phyloP scores from a whole-genome alignment of 2,329 filamentous ascomycete species.

The Cladosporium cucumerinum region DNA sequence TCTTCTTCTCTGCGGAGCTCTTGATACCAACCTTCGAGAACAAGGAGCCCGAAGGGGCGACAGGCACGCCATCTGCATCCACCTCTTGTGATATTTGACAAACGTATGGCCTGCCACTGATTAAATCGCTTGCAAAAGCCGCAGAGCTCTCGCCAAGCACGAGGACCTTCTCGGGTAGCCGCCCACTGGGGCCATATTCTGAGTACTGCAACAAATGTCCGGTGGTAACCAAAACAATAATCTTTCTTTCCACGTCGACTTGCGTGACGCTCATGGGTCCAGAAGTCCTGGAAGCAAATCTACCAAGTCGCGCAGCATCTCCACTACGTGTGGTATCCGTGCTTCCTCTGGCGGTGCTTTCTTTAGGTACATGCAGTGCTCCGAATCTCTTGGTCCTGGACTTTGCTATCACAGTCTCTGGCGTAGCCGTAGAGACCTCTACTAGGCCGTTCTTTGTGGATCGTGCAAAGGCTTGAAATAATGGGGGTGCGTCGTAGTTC shows the following conservation, averaged over 20 bases:
- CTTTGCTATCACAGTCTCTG: slow-evolving; percentile 51
- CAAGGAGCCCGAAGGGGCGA: slow-evolving; percentile 56
- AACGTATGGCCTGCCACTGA: slow-evolving; percentile 77
- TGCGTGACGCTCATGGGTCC: slow-evolving; percentile 9
- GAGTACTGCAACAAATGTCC: slow-evolving; percentile 74
- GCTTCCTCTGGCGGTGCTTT: slow-evolving; percentile 14
- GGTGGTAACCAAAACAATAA: slow-evolving; percentile 67
- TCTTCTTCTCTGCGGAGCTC: slow-evolving; percentile 28
- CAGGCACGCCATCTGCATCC: slow-evolving; percentile 53
- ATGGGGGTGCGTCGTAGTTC: slow-evolving; percentile 56
- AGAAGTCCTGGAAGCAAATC: slow-evolving; percentile 17
- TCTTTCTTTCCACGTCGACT: slow-evolving; percentile 62
- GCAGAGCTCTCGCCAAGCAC: slow-evolving; percentile 71
- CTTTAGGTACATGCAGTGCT: neutral
- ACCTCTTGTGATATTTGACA: slow-evolving; percentile 68
- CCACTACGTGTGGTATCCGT: slow-evolving; percentile 15
- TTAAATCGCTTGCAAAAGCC: slow-evolving; percentile 75
- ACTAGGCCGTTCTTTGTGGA: slow-evolving; percentile 72
- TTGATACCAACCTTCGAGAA: slow-evolving; percentile 64
- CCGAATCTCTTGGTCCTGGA: slow-evolving; percentile 17
- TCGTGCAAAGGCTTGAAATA: slow-evolving; percentile 86
- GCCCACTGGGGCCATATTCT: slow-evolving; percentile 65
- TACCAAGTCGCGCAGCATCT: slow-evolving; percentile 20
- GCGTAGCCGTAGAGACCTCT: slow-evolving; percentile 60
- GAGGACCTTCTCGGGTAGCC: slow-evolving; percentile 70